Evolutionary conservation across 257 asterid genomes (phyloP).

Genomic region (Lycium barbarum): DNA sequence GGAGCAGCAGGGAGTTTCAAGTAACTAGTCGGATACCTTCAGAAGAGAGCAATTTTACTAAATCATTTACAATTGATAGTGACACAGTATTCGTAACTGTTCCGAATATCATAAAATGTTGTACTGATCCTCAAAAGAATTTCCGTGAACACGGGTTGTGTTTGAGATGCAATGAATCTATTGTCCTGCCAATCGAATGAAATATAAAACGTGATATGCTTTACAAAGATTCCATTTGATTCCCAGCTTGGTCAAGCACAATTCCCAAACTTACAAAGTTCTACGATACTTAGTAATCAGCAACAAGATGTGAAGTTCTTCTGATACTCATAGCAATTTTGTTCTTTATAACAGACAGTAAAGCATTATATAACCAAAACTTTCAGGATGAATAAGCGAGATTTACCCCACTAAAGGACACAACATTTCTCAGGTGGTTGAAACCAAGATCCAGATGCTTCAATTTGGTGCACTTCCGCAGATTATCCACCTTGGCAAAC

Average conservation of each 20-base stretch:
- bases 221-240: background rate
- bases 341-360: background rate
- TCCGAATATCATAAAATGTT: background rate
- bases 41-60: background rate
- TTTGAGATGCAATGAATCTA: background rate
- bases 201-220: background rate
- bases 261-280: background rate
- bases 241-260: slow-evolving; percentile 1
- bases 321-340: background rate
- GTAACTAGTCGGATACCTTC: background rate
- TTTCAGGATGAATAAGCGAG: background rate
- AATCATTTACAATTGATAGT: background rate
- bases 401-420: slow-evolving; percentile 80
- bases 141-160: background rate
- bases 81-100: background rate
- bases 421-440: slow-evolving; percentile 82
- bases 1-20: background rate
- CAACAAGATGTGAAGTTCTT: background rate
- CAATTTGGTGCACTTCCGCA: slow-evolving; percentile 79
- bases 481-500: slow-evolving; percentile 89
- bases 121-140: background rate
- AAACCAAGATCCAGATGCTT: slow-evolving; percentile 92
- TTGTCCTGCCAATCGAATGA: background rate
- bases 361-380: background rate
- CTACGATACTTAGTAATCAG: background rate